Base-by-base conservation (phyloP, 164 flowering plant species). In the Aristolochia fimbriata region DNA sequence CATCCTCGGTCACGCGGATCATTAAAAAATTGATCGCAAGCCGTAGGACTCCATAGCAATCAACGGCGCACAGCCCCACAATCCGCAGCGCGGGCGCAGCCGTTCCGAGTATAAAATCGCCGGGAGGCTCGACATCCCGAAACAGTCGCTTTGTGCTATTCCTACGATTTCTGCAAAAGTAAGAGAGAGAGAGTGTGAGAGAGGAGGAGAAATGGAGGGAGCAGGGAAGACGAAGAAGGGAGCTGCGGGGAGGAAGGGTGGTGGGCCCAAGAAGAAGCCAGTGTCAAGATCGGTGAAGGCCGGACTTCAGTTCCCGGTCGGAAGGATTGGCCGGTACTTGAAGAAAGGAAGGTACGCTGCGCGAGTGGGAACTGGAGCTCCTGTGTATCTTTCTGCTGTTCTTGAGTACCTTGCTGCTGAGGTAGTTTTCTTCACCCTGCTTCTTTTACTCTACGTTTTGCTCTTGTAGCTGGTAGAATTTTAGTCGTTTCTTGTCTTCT, bases 331-430 rank as follows among this genome's bases (percentile, higher is more conserved):
- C 2, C 58, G 76, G 55, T 73, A 59, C 50, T 58, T 73, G 47
- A 73, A 70, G 71, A 73, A 66, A n/a, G 76, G 76, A 19, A 49
- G 76, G 15, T 73, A 73, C 21, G 48, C 76, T 10, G 65, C 70
- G 65, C 81, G 91, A 4, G 80, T 85, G 15, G 88, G 91, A 2
- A 72, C 78, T 30, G 91, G 91, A 5, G 88, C 91, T n/a, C 84
- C 91, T 15, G 87, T 83, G 24, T 85, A 82, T 56, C 68, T 82
- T 23, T 84, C 85, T 17, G 85, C 86, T 9, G 86, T 82, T 4
- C 85, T 84, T 1, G 85, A 80, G 74, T 82, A 82, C 43, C 80
- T 82, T 9, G 87, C 87, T 0, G 87, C 87, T 62, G 90, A 84
- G 83, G 85, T 82, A 33, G 11, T n/a, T 58, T 53, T 58, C 25